Percentiles rank a stretch among this genome's conserved stretches.
Conservation (phyloP, 2,329 filamentous ascomycete genomes). For the Chaetomium sp. region DNA sequence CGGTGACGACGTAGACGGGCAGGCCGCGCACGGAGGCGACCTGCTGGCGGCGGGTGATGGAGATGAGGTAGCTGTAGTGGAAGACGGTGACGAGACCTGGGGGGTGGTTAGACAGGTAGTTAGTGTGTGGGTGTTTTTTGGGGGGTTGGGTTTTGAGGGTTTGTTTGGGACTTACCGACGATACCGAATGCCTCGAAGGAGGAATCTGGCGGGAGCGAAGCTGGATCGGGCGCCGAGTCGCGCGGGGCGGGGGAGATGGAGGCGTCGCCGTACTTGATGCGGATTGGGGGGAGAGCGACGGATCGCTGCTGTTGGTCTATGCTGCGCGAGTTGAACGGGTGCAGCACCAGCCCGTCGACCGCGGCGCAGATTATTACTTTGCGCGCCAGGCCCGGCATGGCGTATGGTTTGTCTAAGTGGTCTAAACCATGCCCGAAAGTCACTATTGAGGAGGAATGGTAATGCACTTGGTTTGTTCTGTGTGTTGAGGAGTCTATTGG, state of each 20-base stretch:
- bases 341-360: constrained; percentile 79
- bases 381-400: constrained; percentile 75
- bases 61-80: constrained; percentile 78
- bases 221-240: constrained; percentile 50
- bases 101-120: background rate
- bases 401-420: constrained; percentile 27
- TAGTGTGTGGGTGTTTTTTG: background rate
- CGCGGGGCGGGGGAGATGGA: constrained; percentile 48
- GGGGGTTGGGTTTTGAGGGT: background rate
- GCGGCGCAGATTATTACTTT: constrained; percentile 81
- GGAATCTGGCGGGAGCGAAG: constrained; percentile 44
- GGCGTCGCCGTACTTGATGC: constrained; percentile 70
- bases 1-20: constrained; percentile 83
- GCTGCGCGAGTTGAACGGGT: constrained; percentile 68
- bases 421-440: constrained; percentile 11
- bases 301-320: constrained; percentile 52
- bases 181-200: constrained; percentile 64
- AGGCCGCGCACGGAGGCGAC: constrained; percentile 83
- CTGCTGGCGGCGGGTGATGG: constrained; percentile 82
- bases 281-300: constrained; percentile 53
- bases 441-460: background rate
- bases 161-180: constrained; percentile 48
- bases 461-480: background rate
- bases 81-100: constrained; percentile 85
- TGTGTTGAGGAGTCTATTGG: background rate